These are phyloP conservation scores for Purpureocillium takamizusanense DNA, from an alignment of 2,329 filamentous ascomycete genomes.

Conservation along the genomic window DNA sequence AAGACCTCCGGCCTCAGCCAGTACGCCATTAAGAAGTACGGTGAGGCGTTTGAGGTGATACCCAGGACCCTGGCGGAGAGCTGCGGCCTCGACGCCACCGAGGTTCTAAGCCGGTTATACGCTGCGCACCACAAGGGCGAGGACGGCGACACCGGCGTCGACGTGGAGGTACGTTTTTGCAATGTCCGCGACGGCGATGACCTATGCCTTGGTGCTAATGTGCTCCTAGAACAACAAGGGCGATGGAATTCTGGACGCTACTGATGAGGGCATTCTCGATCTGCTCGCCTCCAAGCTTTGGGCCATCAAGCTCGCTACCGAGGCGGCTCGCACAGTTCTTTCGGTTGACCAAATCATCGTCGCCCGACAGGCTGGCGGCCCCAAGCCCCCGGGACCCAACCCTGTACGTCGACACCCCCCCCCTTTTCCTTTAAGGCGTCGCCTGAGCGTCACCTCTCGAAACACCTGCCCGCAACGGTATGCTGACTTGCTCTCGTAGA, in stretches of 20 bases:
- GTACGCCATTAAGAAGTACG: slow-evolving; percentile 96
- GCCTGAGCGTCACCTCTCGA: too few species aligned
- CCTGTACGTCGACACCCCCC: slow-evolving; percentile 38
- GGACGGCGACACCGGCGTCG: slow-evolving; percentile 84
- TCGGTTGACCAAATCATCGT: slow-evolving; percentile 99
- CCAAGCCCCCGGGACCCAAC: slow-evolving; percentile 93
- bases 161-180: slow-evolving; percentile 59
- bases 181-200: not conserved
- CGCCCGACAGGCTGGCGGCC: slow-evolving; percentile 90
- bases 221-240: slow-evolving; percentile 57
- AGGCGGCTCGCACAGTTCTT: slow-evolving; percentile 85
- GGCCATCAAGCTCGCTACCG: slow-evolving; percentile 95
- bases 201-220: slow-evolving; percentile 1
- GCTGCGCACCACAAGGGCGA: slow-evolving; percentile 86
- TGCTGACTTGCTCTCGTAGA: slow-evolving; percentile 30
- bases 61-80: slow-evolving; percentile 91
- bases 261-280: slow-evolving; percentile 84
- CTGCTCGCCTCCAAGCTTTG: slow-evolving; percentile 86
- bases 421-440: not conserved
- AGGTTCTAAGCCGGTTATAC: slow-evolving; percentile 85
- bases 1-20: slow-evolving; percentile 88
- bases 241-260: slow-evolving; percentile 75
- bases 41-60: slow-evolving; percentile 94
- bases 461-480: too few species aligned
- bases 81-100: slow-evolving; percentile 92